phyloP scores from a whole-genome alignment of 352 stramenopile genomes.

The Phytophthora megakarya region DNA sequence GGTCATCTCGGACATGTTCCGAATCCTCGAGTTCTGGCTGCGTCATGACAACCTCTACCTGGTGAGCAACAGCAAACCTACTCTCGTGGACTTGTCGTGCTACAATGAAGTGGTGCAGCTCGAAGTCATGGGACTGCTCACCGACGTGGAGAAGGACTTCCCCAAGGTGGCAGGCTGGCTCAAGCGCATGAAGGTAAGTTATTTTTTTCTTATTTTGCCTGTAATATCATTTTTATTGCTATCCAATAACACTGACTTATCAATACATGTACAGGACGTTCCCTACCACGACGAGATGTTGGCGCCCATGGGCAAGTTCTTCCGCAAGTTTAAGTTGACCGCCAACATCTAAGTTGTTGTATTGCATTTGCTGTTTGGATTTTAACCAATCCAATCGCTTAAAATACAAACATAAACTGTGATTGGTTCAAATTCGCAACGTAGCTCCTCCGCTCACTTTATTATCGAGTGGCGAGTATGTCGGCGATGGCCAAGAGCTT shows the following conservation, averaged over 20 bases:
- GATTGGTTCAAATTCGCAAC: conserved; percentile 25
- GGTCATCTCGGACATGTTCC: conserved; percentile 58
- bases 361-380: conserved; percentile 7
- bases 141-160: conserved; percentile 52
- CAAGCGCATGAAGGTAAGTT: conserved; percentile 74
- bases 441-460: conserved; percentile 28
- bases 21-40: conserved; percentile 76
- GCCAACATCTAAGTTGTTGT: conserved; percentile 44
- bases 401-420: conserved; percentile 5
- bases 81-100: conserved; percentile 72
- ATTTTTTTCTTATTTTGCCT: conserved; percentile 7
- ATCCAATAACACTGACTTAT: neutral
- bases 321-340: conserved; percentile 68
- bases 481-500: conserved; percentile 45
- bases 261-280: conserved; percentile 38
- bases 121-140: conserved; percentile 66
- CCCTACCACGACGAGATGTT: conserved; percentile 72
- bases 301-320: conserved; percentile 68
- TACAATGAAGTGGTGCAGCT: conserved; percentile 82
- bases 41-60: conserved; percentile 63
- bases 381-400: conserved; percentile 24
- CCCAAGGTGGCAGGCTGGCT: conserved; percentile 59
- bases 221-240: neutral
- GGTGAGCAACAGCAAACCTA: conserved; percentile 59
- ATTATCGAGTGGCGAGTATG: conserved; percentile 28